Conservation (phyloP, 495 filamentous ascomycete species). For the Podospora appendiculata region DNA sequence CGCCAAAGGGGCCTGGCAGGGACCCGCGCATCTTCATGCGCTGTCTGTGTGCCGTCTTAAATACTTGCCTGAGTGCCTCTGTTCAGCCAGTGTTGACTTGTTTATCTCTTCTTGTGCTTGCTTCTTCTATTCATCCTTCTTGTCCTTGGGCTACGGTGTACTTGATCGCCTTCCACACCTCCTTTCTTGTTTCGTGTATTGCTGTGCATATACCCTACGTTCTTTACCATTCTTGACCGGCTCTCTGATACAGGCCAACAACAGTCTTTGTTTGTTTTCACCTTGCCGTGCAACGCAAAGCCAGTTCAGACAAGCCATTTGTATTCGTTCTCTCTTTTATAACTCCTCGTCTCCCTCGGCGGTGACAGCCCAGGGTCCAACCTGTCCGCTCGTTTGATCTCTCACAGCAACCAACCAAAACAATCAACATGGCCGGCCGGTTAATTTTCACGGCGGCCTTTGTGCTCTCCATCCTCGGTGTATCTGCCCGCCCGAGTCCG, state of each 20-base stretch:
- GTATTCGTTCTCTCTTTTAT: background rate
- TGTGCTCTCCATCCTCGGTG: conserved; percentile 24
- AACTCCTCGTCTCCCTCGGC: background rate
- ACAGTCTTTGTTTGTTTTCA: conserved; percentile 1
- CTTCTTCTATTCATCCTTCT: conserved; percentile 4
- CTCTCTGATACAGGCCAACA: background rate
- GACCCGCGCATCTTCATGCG: conserved; percentile 4
- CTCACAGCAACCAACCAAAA: background rate
- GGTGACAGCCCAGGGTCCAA: background rate
- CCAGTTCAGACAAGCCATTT: background rate
- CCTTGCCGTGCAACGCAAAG: too few relatives aligned
- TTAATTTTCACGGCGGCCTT: conserved; percentile 18
- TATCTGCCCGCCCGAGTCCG: conserved; percentile 23
- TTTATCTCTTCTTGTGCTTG: conserved; percentile 5
- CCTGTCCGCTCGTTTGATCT: conserved; percentile 4
- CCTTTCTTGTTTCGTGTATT: conserved; percentile 8
- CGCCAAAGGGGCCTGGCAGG: conserved; percentile 9
- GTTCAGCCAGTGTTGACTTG: conserved; percentile 1
- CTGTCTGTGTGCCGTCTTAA: background rate
- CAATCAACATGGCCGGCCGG: conserved; percentile 20
- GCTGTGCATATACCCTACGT: conserved; percentile 18
- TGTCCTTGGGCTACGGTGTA: conserved; percentile 4
- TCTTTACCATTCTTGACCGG: background rate
- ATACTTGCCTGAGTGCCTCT: background rate
- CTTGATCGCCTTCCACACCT: conserved; percentile 5